Evolutionary conservation across 208 protist genomes (phyloP).

Genomic region (Acanthamoeba triangularis): DNA sequence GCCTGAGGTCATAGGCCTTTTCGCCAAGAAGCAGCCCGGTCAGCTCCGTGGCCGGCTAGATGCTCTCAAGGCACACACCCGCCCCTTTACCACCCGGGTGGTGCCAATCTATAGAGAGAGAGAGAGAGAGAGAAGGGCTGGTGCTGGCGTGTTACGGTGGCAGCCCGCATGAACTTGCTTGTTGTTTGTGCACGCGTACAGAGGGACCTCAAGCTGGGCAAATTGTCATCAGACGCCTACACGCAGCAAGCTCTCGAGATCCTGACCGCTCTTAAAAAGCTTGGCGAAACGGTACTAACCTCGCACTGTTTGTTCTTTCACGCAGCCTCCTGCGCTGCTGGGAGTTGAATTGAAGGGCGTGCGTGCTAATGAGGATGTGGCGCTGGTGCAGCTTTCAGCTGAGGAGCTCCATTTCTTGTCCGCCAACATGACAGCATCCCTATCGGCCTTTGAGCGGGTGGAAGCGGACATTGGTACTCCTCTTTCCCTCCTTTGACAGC

Average conservation of each 20-base stretch:
- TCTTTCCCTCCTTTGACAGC: background rate
- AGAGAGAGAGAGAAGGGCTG: too few relatives aligned
- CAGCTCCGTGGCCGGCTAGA: conserved; percentile 82
- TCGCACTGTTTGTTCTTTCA: background rate
- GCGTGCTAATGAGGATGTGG: background rate
- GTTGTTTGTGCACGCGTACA: conserved; percentile 9
- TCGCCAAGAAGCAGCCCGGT: conserved; percentile 90
- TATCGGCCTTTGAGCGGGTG: conserved; percentile 12
- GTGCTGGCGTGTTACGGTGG: background rate
- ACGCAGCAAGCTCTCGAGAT: conserved; percentile 87
- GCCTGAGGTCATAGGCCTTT: conserved; percentile 92
- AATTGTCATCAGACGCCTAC: conserved; percentile 82
- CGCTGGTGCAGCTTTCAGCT: conserved; percentile 81
- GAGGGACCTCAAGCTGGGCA: conserved; percentile 86
- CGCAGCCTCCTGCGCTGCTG: too few relatives aligned
- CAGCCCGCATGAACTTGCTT: too few relatives aligned
- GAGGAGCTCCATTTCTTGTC: conserved; percentile 86
- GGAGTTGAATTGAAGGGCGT: background rate
- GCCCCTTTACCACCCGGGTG: background rate
- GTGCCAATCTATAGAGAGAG: too few relatives aligned
- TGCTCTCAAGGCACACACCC: conserved; percentile 77
- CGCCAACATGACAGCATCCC: conserved; percentile 76
- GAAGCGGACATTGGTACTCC: background rate
- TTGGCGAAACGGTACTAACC: conserved; percentile 83
- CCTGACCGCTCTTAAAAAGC: conserved; percentile 89